Evolutionary conservation across 768 basidiomycete genomes (phyloP), one percentile per base, ranked within the genome.

Genomic region (Russula emetica): DNA sequence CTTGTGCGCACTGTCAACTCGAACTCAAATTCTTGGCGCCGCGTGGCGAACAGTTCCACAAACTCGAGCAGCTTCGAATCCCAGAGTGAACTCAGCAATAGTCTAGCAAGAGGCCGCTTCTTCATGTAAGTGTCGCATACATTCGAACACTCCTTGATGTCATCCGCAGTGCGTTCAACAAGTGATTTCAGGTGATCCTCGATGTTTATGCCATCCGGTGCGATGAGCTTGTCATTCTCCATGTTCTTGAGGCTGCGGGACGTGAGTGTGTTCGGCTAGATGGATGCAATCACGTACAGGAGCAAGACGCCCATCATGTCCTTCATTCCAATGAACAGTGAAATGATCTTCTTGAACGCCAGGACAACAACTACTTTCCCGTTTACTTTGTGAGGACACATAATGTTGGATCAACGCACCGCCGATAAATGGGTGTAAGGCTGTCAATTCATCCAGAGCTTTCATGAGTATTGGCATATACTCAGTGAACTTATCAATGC

Each of bases 321-420:
- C 62, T 76, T 76, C 81, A 84, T 84, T 64, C 80, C 77, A 9
- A 78, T 69, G 42, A 80, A 79, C 5, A 85, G 72, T 6, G 75
- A 73, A 2, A 77, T 62, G 4, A 83, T 75, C 62, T 81, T 82
- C 60, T 76, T 74, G 70, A 84, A 84, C 0, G 82, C 82, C n/a
- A 77, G 69, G 20, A 83, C 80, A 30, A 78, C 80, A 51, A 80
- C 82, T 76, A 22, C 9, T 9, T 30, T 5, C 24, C 42, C 16
- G 5, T 30, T 58, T 11, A 62, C 0, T 30, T 24, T 3, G 5
- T 18, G 7, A 38, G 52, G 8, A 16, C 36, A 8, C 16, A 18
- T 24, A 4, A 24, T 13, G 26, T 2, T 20, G 40, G 20, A 45
- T n/a, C 11, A 42, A 52, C 68, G 13, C 30, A 74, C 74, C 66